Evolutionary conservation across 192 early-diverging fungal genomes (phyloP).

Genomic region (Umbelopsis vinacea): DNA sequence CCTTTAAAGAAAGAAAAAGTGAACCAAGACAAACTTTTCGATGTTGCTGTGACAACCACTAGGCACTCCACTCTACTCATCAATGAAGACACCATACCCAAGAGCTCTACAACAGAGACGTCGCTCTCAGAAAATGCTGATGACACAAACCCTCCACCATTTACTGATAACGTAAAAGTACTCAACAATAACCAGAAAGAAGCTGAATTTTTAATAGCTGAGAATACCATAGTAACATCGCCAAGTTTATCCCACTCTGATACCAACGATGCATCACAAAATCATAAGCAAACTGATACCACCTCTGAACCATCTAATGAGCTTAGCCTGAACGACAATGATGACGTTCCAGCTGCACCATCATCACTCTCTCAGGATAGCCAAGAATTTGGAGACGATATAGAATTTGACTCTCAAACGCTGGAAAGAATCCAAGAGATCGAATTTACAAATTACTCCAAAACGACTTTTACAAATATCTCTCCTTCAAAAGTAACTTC

Average conservation of each 20-base stretch:
- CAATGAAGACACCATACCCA: too few species aligned
- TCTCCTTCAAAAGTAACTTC: not conserved
- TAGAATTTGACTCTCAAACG: conserved; percentile 9
- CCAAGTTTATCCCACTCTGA: not conserved
- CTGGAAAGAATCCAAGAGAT: not conserved
- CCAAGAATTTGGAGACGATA: conserved; percentile 9
- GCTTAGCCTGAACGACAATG: not conserved
- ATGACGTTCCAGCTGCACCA: not conserved
- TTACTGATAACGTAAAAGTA: not conserved
- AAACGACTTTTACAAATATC: not conserved
- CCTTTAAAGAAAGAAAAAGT: not conserved
- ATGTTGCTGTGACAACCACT: too few species aligned
- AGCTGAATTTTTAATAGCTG: not conserved
- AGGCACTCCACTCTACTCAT: too few species aligned
- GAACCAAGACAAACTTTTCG: not conserved
- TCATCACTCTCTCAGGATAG: not conserved
- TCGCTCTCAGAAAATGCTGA: too few species aligned
- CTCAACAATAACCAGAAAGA: not conserved
- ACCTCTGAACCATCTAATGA: not conserved
- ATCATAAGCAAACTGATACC: not conserved
- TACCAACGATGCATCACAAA: too few species aligned
- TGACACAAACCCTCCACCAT: not conserved
- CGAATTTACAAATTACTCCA: not conserved
- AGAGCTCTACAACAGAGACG: too few species aligned
- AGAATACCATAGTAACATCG: too few species aligned